A percentile compares a stretch with the other conserved stretches of the same genome.
Conservation (phyloP, 495 filamentous ascomycete species). For the Trichoderma virens region DNA sequence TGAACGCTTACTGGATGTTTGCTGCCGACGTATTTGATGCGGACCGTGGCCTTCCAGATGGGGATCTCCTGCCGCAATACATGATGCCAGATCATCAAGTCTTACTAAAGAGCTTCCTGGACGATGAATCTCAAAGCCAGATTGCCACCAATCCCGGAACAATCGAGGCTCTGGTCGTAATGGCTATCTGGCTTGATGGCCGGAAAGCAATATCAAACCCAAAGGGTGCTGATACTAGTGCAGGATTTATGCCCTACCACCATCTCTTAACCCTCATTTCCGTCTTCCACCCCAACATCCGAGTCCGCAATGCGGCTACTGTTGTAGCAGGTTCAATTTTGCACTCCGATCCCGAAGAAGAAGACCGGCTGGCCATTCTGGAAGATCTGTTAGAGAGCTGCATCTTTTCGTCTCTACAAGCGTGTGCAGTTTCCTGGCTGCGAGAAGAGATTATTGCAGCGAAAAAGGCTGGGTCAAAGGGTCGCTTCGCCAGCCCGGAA, state of each 20-base stretch:
- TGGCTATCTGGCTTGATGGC: constrained; percentile 39
- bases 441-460: constrained; percentile 70
- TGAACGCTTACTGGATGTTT: constrained; percentile 51
- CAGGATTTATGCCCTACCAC: constrained; percentile 46
- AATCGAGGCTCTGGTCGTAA: constrained; percentile 40
- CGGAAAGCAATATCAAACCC: constrained; percentile 18
- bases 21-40: constrained; percentile 45
- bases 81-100: constrained; percentile 42
- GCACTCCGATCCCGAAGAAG: constrained; percentile 65
- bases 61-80: background rate
- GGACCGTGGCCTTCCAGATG: constrained; percentile 50
- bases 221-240: constrained; percentile 20
- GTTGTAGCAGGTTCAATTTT: constrained; percentile 64
- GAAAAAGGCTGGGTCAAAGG: constrained; percentile 15
- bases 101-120: constrained; percentile 54
- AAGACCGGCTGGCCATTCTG: constrained; percentile 66
- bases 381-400: constrained; percentile 74
- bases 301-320: constrained; percentile 65
- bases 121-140: constrained; percentile 31
- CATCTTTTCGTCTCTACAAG: constrained; percentile 68
- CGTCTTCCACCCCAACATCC: constrained; percentile 57
- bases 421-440: constrained; percentile 76
- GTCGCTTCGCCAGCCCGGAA: constrained; percentile 46
- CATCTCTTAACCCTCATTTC: constrained; percentile 59
- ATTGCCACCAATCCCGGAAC: constrained; percentile 30